Base-by-base conservation (phyloP, 1,284 basidiomycete species). In the Somion occarium region DNA sequence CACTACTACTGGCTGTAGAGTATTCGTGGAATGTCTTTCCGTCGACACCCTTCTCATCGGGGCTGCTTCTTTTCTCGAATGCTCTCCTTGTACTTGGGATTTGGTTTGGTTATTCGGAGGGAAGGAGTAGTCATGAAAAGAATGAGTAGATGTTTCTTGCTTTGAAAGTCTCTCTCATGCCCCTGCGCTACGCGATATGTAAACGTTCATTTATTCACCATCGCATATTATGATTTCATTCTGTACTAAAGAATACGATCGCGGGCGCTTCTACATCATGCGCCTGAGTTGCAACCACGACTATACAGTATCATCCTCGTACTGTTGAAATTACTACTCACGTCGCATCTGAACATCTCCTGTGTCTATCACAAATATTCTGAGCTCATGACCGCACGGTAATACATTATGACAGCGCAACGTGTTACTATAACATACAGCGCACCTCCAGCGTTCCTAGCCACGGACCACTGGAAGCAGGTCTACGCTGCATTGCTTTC, bases 1-100 rank as follows among this genome's bases (percentile, higher is more conserved):
- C 64, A 3, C 61, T 93, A 7, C 69, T 91, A 20, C 54, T 73
- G 1, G 73, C 72, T 19, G 82, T 94, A 53, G 93, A 96, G 67
- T 93, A 87, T 64, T 80, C 88, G 3, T 96, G 93, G 91, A 90
- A 93, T 57, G 79, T 87, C 0, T 94, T 83, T 61, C 93, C 93
- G 1, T 89, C 92, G 0, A 95, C 91, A 1, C 55, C 67, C 0
- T 39, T 82, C 2, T 93, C 90, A 0, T 95, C 92, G 1, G 71
- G 66, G 9, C 53, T 84, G 11, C 69, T 96, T 30, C 67, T 88
- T 0, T 61, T 59, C 7, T 79, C 82, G 23, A 85, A 95, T 62
- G 46, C 69, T 0, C 55, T 76, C 1, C 66, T 93, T 11, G 61
- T 94, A 1, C 50, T 73, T 5, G 91, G 91, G 0, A 62, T 91